phyloP scores from a whole-genome alignment of 1,284 basidiomycete species.

The Sporisorium reilianum region DNA sequence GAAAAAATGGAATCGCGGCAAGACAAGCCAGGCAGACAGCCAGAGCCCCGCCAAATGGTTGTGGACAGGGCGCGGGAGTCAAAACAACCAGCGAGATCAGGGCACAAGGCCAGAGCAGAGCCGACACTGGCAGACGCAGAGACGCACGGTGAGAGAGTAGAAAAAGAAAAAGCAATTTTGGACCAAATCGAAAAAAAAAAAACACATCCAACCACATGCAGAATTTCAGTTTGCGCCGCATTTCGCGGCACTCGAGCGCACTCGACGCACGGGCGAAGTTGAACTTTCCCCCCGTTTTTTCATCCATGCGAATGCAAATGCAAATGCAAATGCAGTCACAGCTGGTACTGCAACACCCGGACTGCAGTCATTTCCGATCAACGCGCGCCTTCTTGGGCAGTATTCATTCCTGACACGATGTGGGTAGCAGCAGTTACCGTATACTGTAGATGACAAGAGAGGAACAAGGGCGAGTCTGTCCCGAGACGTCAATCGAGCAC shows the following conservation, averaged over 20 bases:
- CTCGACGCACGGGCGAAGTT: slow-evolving; percentile 2
- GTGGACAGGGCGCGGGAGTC: slow-evolving; percentile 1
- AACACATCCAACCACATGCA: not conserved
- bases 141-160: not conserved
- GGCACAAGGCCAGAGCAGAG: slow-evolving; percentile 5
- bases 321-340: not conserved
- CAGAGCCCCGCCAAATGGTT: too few species aligned
- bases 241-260: not conserved
- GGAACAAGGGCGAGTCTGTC: not conserved
- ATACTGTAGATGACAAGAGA: not conserved
- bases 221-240: not conserved
- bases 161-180: slow-evolving; percentile 10
- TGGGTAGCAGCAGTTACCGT: too few species aligned
- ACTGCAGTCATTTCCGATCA: not conserved
- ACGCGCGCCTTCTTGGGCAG: too few species aligned
- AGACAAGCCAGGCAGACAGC: not conserved
- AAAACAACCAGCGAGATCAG: slow-evolving; percentile 16
- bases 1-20: not conserved
- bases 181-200: too few species aligned
- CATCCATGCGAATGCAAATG: not conserved
- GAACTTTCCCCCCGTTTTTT: not conserved
- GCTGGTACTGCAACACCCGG: not conserved
- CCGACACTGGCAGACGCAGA: not conserved
- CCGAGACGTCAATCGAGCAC: too few species aligned
- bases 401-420: too few species aligned